These are phyloP conservation scores for Melastoma malabathricum DNA, from an alignment of 345 rosid genomes.

Conservation along the genomic window DNA sequence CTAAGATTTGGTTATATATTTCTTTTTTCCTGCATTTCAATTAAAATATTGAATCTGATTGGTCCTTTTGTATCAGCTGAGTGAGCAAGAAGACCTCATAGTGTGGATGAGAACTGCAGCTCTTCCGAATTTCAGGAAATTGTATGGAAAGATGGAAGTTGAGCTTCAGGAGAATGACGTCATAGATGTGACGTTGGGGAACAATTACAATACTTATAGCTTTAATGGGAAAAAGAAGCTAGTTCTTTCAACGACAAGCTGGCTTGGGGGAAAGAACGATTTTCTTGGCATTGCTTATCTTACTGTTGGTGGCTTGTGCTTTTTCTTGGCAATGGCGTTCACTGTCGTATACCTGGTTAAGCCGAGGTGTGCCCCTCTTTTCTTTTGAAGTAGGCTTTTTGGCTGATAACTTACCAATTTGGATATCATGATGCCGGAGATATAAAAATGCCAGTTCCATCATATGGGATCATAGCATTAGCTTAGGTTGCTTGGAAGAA, in stretches of 20 bases:
- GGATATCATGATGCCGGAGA: too few relatives aligned
- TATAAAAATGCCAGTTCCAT: too few relatives aligned
- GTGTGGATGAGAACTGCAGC: conserved; percentile 99
- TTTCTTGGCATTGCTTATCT: conserved; percentile 96
- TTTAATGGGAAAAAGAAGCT: conserved; percentile 90
- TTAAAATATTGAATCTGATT: too few relatives aligned
- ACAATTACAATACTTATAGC: conserved; percentile 86
- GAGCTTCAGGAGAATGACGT: conserved; percentile 48
- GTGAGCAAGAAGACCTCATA: conserved; percentile 85
- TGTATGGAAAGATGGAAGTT: conserved; percentile 84
- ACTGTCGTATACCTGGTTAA: conserved; percentile 71
- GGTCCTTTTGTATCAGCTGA: conserved; percentile 29
- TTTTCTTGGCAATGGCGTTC: conserved; percentile 75
- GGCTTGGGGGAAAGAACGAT: conserved; percentile 98
- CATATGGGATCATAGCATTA: too few relatives aligned
- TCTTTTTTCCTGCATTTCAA: too few relatives aligned
- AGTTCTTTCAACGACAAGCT: conserved; percentile 91
- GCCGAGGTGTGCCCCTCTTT: conserved; percentile 49
- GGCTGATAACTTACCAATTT: too few relatives aligned
- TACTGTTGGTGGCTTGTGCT: conserved; percentile 80
- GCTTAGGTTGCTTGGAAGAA: too few relatives aligned
- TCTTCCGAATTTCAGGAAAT: conserved; percentile 89
- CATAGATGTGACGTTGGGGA: conserved; percentile 39
- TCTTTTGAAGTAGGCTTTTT: too few relatives aligned
- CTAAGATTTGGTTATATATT: too few relatives aligned